Percentiles rank a stretch among this genome's conserved stretches.
Conservation (phyloP, 2,329 filamentous ascomycete genomes). For the Venturia asperata region DNA sequence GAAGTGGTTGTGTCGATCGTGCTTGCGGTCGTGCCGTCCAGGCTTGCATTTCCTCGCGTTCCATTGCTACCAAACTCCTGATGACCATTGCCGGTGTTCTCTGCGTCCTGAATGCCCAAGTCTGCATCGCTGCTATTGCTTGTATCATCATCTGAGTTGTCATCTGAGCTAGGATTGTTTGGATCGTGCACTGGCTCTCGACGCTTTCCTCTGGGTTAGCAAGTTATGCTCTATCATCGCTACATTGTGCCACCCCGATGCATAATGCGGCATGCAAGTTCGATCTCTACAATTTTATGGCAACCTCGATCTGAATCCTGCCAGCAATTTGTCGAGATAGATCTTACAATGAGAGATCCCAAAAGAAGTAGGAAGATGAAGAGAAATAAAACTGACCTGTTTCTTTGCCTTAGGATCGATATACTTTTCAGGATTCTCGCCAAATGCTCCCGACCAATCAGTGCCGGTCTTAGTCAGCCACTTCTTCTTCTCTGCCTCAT, state of each 20-base stretch:
- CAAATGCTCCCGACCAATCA: conserved; percentile 84
- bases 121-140: conserved; percentile 39
- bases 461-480: conserved; percentile 76
- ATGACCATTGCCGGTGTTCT: conserved; percentile 22
- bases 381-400: conserved; percentile 19
- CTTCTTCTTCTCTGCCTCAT: conserved; percentile 63
- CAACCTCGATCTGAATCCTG: neutral
- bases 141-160: conserved; percentile 37
- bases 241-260: neutral
- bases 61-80: neutral
- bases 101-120: conserved; percentile 55
- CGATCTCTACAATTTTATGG: neutral
- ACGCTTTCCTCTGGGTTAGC: conserved; percentile 25
- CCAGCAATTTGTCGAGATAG: neutral
- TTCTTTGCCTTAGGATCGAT: conserved; percentile 48
- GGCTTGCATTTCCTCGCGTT: neutral
- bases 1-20: conserved; percentile 13
- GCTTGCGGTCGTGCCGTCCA: conserved; percentile 6
- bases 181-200: conserved; percentile 48
- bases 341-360: neutral
- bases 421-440: conserved; percentile 61
- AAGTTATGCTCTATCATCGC: neutral
- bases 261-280: neutral
- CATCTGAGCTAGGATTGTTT: conserved; percentile 39
- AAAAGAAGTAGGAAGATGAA: neutral